Evolutionary conservation across 73 alveolate species (phyloP).

Genomic region (Effrenium voratum): DNA sequence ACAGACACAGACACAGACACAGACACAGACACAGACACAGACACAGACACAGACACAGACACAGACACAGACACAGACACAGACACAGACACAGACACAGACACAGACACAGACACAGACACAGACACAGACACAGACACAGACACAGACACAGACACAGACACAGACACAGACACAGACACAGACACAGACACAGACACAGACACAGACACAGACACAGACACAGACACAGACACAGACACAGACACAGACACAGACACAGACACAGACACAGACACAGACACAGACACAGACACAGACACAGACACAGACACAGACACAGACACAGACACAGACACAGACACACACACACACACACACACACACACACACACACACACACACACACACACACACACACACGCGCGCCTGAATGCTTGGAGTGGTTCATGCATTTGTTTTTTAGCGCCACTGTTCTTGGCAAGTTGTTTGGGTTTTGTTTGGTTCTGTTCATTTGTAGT

Average conservation of each 20-base stretch:
- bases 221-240: not conserved
- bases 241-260: not conserved
- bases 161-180: not conserved
- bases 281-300: not conserved
- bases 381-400: too few relatives aligned
- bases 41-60: not conserved
- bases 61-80: not conserved
- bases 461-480: too few relatives aligned
- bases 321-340: not conserved
- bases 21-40: not conserved
- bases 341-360: constrained; percentile 4
- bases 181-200: not conserved
- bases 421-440: too few relatives aligned
- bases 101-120: not conserved
- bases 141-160: not conserved
- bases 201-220: not conserved
- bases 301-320: not conserved
- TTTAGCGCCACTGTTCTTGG: too few relatives aligned
- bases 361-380: too few relatives aligned
- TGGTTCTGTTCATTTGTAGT: too few relatives aligned
- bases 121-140: not conserved
- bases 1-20: not conserved
- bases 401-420: too few relatives aligned
- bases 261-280: not conserved
- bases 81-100: not conserved